A percentile compares a stretch with the other conserved stretches of the same genome.
These are phyloP conservation scores for Metschnikowia baotianmanensis DNA, from an alignment of 805 yeast genomes.

Conservation along the genomic window DNA sequence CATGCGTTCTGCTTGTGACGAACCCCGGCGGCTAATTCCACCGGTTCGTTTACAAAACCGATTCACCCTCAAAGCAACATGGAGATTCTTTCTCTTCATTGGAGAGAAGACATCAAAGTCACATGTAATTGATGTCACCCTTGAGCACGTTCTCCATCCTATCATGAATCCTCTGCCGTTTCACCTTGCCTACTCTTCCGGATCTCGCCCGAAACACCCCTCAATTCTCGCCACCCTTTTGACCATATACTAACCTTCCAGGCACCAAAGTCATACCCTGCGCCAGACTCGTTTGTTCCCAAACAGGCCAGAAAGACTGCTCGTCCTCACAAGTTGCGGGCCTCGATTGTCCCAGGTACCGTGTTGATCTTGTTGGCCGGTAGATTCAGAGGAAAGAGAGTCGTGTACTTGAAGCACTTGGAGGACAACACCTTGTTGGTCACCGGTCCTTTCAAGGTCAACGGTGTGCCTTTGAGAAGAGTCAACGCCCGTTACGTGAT, in stretches of 20 bases:
- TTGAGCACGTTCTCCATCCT: too few species aligned
- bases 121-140: too few species aligned
- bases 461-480: constrained; percentile 99
- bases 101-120: too few species aligned
- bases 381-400: constrained; percentile 99
- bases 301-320: constrained; percentile 88
- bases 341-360: constrained; percentile 96
- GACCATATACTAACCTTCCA: constrained; percentile 25
- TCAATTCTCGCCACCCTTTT: background rate
- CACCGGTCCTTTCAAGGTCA: constrained; percentile 98
- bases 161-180: too few species aligned
- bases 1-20: too few species aligned
- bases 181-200: too few species aligned
- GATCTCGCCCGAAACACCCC: background rate
- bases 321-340: constrained; percentile 93
- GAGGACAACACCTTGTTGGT: constrained; percentile 98
- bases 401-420: constrained; percentile 92
- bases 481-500: constrained; percentile 98
- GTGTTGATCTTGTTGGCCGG: constrained; percentile 97
- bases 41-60: too few species aligned
- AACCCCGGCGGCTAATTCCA: constrained; percentile 1
- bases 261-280: constrained; percentile 93
- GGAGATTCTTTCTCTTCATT: too few species aligned
- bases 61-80: too few species aligned
- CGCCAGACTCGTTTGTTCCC: constrained; percentile 85